phyloP scores from a whole-genome alignment of 768 basidiomycete species.

The Candolleomyces eurysporus region DNA sequence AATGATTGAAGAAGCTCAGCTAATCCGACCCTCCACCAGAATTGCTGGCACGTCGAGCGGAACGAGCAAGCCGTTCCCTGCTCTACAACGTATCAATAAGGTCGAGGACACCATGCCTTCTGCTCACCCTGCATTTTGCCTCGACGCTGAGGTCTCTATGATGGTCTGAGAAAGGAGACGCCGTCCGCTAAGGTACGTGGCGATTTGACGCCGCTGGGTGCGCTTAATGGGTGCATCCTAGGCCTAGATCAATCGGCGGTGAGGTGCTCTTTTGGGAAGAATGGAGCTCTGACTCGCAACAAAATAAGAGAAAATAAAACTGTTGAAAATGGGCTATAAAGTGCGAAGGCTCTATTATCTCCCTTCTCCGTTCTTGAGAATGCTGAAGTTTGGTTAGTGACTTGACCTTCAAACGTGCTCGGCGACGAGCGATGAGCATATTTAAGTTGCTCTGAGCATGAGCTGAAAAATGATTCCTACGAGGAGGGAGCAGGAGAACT shows the following conservation, averaged over 20 bases:
- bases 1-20: no score
- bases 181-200: constrained; percentile 52
- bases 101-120: constrained; percentile 60
- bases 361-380: not conserved
- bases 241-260: constrained; percentile 54
- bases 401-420: constrained; percentile 55
- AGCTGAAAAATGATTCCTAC: constrained; percentile 49
- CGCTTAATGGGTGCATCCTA: not conserved
- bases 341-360: constrained; percentile 32
- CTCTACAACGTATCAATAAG: constrained; percentile 48
- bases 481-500: no score
- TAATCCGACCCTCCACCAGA: not conserved
- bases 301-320: no score
- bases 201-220: not conserved
- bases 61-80: constrained; percentile 45
- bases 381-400: constrained; percentile 40
- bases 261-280: constrained; percentile 52
- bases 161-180: constrained; percentile 58
- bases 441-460: constrained; percentile 46
- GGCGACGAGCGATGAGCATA: constrained; percentile 46
- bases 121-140: constrained; percentile 68
- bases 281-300: constrained; percentile 49
- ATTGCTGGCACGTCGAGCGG: not conserved
- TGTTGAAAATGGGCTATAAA: constrained; percentile 56
- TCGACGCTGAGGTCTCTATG: constrained; percentile 82